phyloP scores from a whole-genome alignment of 257 asterid species.

The Nyctanthes arbortristis region DNA sequence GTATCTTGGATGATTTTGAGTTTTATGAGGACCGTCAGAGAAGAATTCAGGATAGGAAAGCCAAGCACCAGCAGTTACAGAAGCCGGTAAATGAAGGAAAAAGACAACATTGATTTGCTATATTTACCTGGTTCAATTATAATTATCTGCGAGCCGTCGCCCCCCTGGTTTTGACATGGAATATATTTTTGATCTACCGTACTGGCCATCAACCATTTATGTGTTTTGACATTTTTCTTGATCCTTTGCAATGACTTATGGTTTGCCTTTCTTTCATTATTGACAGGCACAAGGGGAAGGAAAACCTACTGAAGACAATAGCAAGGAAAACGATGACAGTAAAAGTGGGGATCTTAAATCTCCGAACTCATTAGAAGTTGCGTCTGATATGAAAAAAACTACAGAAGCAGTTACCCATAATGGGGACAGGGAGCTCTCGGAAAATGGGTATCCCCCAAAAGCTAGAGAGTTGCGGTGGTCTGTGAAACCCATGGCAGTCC shows the following conservation, averaged over 20 bases:
- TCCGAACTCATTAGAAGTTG: slow-evolving; percentile 29
- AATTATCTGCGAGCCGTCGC: not conserved
- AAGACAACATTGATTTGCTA: not conserved
- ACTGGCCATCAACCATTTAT: not conserved
- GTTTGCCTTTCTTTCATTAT: not conserved
- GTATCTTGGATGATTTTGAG: slow-evolving; percentile 69
- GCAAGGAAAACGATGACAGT: slow-evolving; percentile 34
- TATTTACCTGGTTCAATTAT: not conserved
- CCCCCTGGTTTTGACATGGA: not conserved
- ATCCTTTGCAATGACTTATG: not conserved
- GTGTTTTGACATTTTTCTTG: not conserved
- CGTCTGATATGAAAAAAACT: slow-evolving; percentile 24
- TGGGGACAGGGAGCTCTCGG: slow-evolving; percentile 18
- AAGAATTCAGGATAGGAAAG: slow-evolving; percentile 55
- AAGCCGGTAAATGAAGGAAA: slow-evolving; percentile 33
- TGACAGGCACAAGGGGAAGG: slow-evolving; percentile 31
- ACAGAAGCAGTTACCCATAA: slow-evolving; percentile 10
- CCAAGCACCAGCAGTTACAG: slow-evolving; percentile 45
- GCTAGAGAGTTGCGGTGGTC: slow-evolving; percentile 25
- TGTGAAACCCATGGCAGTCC: slow-evolving; percentile 21
- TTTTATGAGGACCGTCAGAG: slow-evolving; percentile 74
- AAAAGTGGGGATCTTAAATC: slow-evolving; percentile 29
- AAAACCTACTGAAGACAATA: slow-evolving; percentile 30
- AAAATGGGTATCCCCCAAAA: slow-evolving; percentile 13
- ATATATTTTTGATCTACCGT: not conserved